A percentile compares a stretch with the other conserved stretches of the same genome.
Evolutionary conservation across 129 eudicot genomes (phyloP).

Genomic region (Helianthus tuberosus): DNA sequence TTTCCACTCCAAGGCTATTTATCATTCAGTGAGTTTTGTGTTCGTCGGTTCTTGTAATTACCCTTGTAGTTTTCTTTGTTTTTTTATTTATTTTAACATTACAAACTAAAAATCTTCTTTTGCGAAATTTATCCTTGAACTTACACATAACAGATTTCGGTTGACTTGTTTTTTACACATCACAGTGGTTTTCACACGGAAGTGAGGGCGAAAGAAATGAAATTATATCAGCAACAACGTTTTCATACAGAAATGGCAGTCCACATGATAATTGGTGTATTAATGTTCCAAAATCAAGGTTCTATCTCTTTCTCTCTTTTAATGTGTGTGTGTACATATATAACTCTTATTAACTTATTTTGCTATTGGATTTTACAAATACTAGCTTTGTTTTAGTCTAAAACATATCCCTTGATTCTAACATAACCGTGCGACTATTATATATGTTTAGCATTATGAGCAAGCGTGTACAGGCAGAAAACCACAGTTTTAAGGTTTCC

Average conservation of each 20-base stretch:
- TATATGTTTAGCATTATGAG: no score
- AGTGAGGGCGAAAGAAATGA: constrained; percentile 10
- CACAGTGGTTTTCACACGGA: constrained; percentile 11
- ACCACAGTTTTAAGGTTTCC: no score
- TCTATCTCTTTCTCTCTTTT: neutral
- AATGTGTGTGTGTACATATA: neutral
- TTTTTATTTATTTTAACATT: no score
- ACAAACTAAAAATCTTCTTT: no score
- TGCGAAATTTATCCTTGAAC: neutral
- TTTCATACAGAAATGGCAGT: constrained; percentile 12
- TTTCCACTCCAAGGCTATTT: neutral
- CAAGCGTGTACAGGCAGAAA: no score
- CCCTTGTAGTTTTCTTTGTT: no score
- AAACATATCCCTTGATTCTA: no score
- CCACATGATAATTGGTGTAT: constrained; percentile 6
- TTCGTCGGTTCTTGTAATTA: no score
- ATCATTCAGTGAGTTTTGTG: neutral
- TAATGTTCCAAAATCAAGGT: constrained; percentile 15
- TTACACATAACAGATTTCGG: neutral
- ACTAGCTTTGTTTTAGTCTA: no score
- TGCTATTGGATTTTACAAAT: no score
- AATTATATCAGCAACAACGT: constrained; percentile 19
- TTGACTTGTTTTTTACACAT: neutral
- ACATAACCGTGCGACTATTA: no score
- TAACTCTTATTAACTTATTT: neutral